phyloP scores from a whole-genome alignment of 2,329 filamentous ascomycete genomes.

The Penicillium sp. region DNA sequence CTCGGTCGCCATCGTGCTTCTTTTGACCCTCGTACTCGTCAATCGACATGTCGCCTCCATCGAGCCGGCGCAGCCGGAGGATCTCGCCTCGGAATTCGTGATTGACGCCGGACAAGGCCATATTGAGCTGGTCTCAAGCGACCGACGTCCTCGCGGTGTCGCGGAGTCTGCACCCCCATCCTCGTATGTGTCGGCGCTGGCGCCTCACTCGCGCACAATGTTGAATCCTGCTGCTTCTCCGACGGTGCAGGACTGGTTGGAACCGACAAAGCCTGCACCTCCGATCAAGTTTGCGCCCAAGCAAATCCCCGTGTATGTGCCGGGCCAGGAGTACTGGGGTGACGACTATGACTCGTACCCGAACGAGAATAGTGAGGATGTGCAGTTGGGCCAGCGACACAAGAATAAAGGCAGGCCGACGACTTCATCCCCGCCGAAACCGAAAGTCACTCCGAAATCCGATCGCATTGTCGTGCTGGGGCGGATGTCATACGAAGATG shows the following conservation, averaged over 20 bases:
- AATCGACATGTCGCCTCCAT: conserved; percentile 24
- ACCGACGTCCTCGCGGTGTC: neutral
- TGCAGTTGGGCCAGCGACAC: neutral
- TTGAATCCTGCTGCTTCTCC: neutral
- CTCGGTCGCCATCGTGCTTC: conserved; percentile 17
- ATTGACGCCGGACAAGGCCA: conserved; percentile 13
- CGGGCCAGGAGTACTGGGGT: conserved; percentile 8
- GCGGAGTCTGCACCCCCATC: neutral
- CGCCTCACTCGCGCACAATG: neutral
- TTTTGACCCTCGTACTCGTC: conserved; percentile 24
- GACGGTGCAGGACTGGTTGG: neutral
- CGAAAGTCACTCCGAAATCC: conserved; percentile 21
- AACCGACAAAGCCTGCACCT: conserved; percentile 11
- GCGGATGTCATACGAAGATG: conserved; percentile 46
- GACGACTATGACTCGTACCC: conserved; percentile 1
- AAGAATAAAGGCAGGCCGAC: conserved; percentile 7
- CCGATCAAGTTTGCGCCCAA: conserved; percentile 10
- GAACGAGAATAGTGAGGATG: neutral
- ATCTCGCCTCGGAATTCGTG: conserved; percentile 6
- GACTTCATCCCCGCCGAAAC: conserved; percentile 12
- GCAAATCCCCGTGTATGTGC: conserved; percentile 23
- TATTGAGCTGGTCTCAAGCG: conserved; percentile 27
- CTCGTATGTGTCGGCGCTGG: neutral
- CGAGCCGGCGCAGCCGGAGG: conserved; percentile 5
- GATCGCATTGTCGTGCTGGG: conserved; percentile 47